These are phyloP conservation scores for Hypoxylon crocopeplum DNA, from an alignment of 495 filamentous ascomycete genomes.

Conservation along the genomic window DNA sequence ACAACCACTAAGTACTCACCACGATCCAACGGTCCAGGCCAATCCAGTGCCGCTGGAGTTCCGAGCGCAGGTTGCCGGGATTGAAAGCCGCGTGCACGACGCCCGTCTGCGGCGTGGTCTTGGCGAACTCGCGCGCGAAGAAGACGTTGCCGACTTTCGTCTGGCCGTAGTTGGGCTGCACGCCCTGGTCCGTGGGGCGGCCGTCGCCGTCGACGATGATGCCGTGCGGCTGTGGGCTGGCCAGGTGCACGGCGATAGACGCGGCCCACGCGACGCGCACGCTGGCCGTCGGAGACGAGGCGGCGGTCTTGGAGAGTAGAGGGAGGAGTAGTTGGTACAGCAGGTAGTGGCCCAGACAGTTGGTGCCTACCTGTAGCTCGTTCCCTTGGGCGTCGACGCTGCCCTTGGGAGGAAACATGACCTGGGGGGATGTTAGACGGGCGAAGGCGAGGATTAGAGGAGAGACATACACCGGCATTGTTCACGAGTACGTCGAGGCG, in stretches of 20 bases:
- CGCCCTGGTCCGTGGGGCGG: slow-evolving; percentile 9
- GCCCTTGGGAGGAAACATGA: slow-evolving; percentile 40
- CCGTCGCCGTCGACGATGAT: slow-evolving; percentile 45
- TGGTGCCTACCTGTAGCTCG: slow-evolving; percentile 47
- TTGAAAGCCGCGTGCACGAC: slow-evolving; percentile 41
- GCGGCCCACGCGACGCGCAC: slow-evolving; percentile 54
- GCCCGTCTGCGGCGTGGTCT: slow-evolving; percentile 20
- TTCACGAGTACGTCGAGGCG: slow-evolving; percentile 37
- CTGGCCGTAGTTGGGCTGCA: slow-evolving; percentile 38
- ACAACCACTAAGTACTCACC: background rate
- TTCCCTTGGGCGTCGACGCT: slow-evolving; percentile 42
- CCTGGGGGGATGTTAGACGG: slow-evolving; percentile 24
- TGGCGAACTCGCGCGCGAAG: slow-evolving; percentile 42
- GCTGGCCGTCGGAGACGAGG: slow-evolving; percentile 36
- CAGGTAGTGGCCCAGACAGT: slow-evolving; percentile 48
- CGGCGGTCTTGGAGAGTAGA: slow-evolving; percentile 48
- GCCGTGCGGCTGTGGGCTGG: slow-evolving; percentile 33
- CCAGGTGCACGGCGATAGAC: slow-evolving; percentile 35
- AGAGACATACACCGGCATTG: slow-evolving; percentile 46
- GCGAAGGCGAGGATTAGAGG: slow-evolving; percentile 36
- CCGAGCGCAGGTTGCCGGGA: slow-evolving; percentile 51
- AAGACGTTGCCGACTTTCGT: slow-evolving; percentile 50
- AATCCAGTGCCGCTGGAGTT: slow-evolving; percentile 35
- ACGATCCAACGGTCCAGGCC: slow-evolving; percentile 11
- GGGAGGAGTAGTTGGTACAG: slow-evolving; percentile 53